Conservation (phyloP, 805 yeast species). For the Kazachstania kunashirensis region DNA sequence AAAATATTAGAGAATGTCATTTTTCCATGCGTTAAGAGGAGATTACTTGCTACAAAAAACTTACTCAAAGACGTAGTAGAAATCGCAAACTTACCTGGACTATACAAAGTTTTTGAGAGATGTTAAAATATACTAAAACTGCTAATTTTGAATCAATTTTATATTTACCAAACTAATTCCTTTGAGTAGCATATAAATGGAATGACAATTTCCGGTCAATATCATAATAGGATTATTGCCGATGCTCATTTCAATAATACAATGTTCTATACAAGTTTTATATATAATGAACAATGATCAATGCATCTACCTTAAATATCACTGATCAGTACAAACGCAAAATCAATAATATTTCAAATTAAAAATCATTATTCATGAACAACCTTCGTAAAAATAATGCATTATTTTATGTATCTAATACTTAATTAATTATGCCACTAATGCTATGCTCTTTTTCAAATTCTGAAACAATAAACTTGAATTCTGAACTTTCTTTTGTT, state of each 20-base stretch:
- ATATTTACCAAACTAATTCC: too few species aligned
- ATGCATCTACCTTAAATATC: too few species aligned
- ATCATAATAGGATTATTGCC: too few species aligned
- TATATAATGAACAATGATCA: too few species aligned
- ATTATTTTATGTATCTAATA: neutral
- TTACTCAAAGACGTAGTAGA: constrained; percentile 55
- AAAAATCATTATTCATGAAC: too few species aligned
- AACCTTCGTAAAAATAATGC: neutral
- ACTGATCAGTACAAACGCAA: too few species aligned
- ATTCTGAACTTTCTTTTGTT: constrained; percentile 7
- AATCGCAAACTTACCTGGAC: constrained; percentile 83
- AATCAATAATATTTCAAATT: too few species aligned
- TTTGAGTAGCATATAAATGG: too few species aligned
- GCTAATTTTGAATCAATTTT: too few species aligned
- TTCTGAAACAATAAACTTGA: constrained; percentile 12
- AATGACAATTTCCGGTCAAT: too few species aligned
- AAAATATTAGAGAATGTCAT: constrained; percentile 44
- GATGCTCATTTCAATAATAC: too few species aligned
- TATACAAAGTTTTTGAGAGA: constrained; percentile 87
- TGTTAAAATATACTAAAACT: constrained; percentile 38
- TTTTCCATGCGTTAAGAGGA: constrained; percentile 54
- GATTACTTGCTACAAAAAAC: constrained; percentile 53
- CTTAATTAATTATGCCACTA: constrained; percentile 7
- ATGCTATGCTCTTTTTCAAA: constrained; percentile 18
- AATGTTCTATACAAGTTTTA: too few species aligned